Conservation (phyloP, 2,329 filamentous ascomycete species). For the Coniochaeta pulveracea region DNA sequence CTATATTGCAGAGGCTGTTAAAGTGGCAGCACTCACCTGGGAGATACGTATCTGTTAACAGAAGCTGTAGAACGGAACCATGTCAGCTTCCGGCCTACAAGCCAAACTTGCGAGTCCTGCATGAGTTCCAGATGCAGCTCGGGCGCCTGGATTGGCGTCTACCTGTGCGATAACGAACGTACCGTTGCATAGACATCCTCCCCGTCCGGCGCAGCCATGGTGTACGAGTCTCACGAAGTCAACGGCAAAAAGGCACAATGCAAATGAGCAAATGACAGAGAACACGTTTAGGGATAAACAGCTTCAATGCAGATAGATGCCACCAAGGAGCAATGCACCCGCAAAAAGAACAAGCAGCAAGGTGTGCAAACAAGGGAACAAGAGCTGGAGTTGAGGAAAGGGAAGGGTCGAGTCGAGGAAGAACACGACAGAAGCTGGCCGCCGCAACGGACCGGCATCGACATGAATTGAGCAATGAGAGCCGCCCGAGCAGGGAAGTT, state of each 20-base stretch:
- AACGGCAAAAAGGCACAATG: constrained; percentile 9
- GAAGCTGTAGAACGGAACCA: constrained; percentile 48
- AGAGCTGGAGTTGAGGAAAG: too few species aligned
- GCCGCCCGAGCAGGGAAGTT: too few species aligned
- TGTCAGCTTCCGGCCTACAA: neutral
- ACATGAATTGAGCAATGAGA: too few species aligned
- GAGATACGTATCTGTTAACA: constrained; percentile 85
- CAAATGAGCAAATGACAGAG: too few species aligned
- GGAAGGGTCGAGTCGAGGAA: too few species aligned
- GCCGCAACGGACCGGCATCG: too few species aligned
- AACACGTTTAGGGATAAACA: too few species aligned
- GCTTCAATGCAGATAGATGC: too few species aligned
- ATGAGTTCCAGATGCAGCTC: neutral
- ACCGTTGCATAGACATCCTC: constrained; percentile 48
- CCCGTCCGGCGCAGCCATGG: constrained; percentile 26
- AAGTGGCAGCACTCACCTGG: constrained; percentile 52
- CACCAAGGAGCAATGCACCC: too few species aligned
- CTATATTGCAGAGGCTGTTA: constrained; percentile 7
- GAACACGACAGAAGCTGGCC: too few species aligned
- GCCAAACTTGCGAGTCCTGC: neutral
- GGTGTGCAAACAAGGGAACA: too few species aligned
- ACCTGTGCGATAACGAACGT: constrained; percentile 17
- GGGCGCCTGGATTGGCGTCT: constrained; percentile 4
- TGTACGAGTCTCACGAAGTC: constrained; percentile 9
- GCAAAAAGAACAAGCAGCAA: too few species aligned